These are phyloP conservation scores for Leccinum incarnatum DNA, from an alignment of 768 basidiomycete genomes.

Conservation along the genomic window DNA sequence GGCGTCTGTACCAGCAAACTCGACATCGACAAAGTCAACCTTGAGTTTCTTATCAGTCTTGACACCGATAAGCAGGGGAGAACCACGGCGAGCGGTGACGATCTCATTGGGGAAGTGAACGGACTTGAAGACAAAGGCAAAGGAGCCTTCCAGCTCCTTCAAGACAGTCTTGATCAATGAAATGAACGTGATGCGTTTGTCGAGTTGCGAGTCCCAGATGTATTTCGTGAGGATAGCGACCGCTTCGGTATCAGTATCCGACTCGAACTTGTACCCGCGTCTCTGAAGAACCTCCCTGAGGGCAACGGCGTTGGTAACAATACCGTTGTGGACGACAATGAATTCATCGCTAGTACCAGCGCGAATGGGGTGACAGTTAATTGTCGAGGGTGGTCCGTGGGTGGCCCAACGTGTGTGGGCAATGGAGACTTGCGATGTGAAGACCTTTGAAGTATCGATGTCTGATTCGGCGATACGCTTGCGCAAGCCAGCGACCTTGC, in stretches of 20 bases:
- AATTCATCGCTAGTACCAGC: constrained; percentile 82
- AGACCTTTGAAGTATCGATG: constrained; percentile 73
- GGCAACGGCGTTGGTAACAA: constrained; percentile 91
- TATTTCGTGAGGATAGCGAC: constrained; percentile 97
- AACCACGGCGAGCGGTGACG: constrained; percentile 94
- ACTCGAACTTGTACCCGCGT: constrained; percentile 90
- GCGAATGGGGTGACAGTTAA: constrained; percentile 94
- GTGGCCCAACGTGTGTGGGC: constrained; percentile 99
- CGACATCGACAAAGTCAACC: constrained; percentile 99
- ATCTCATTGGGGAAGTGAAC: constrained; percentile 93
- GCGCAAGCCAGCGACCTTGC: constrained; percentile 91
- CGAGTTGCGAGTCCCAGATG: constrained; percentile 89
- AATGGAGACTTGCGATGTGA: constrained; percentile 88
- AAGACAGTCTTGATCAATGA: constrained; percentile 91
- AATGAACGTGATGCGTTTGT: constrained; percentile 84
- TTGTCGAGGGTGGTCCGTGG: constrained; percentile 82
- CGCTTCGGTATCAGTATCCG: constrained; percentile 97
- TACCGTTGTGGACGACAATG: constrained; percentile 96
- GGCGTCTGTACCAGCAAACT: constrained; percentile 76
- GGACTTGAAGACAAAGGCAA: constrained; percentile 99
- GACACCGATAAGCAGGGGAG: constrained; percentile 94
- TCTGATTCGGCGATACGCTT: constrained; percentile 76
- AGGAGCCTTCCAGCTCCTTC: constrained; percentile 97
- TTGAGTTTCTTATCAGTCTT: constrained; percentile 99
- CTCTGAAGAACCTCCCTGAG: constrained; percentile 92